Evolutionary conservation across 441 rosid species (phyloP), one percentile per base, ranked within the genome.

Genomic region (Erysimum cheiri): DNA sequence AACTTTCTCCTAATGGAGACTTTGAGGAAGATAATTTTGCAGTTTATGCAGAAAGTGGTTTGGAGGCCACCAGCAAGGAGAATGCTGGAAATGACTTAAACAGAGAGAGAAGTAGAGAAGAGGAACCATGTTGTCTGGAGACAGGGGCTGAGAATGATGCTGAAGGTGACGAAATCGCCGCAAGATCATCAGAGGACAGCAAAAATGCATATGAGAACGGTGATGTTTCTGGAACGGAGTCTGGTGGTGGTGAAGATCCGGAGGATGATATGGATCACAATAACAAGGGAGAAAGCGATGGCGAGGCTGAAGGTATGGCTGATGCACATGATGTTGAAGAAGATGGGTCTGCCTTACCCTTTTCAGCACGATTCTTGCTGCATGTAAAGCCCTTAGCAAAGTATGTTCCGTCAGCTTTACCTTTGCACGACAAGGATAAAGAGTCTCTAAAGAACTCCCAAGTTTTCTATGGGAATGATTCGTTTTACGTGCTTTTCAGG

Each of bases 11-110:
- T 37, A 87, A 81, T 68, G 97, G 88, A 56, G 96, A 92, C 60
- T 92, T 88, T 75, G 98, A 89, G 85, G 99, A 95, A 84, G 98
- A 95, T 71, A 91, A 84, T 72, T 92, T 92, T 78, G 93, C 85
- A 22, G 90, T 73, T 77, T 84, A 85, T 82, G 91, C 83, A 64
- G 90, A 86, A 72, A 80, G 77, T 71, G 84, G 79, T 71, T 69
- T 82, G 73, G 96, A 87, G 75, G 80, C 84, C 63, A 69, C 50
- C 37, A 82, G 77, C 67, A 87, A 37, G 9, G 47, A 52, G 39
- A 28, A 37, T 35, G 12, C 60, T 65, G 70, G 50, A 39, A 52
- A 52, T 4, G 39, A 52, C 60, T 52, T 37, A 5, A 37, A 28
- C 70, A 39, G 39, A 32, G 44, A 33, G 44, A 63, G 44, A 33